Base-by-base conservation (phyloP, 345 rosid species). In the Adansonia digitata region DNA sequence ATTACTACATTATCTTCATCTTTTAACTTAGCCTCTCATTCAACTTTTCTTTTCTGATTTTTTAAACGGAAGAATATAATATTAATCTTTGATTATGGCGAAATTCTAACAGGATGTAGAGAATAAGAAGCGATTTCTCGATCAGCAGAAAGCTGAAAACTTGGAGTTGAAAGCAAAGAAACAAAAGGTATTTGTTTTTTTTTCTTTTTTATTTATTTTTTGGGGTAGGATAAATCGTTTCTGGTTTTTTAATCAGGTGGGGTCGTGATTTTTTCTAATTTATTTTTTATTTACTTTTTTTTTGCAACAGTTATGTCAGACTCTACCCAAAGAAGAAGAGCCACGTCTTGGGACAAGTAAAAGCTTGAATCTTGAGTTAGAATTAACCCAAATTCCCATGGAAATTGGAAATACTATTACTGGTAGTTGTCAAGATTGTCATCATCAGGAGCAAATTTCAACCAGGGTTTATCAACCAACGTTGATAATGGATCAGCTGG, bases 81-180 rank as follows among this genome's bases (percentile, higher is more conserved):
- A 46, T 12, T 53, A 1, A 14, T 43, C 9, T 45, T 22, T 69
- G 10, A 43, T 14, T 56, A 37, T 43, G 22, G 22, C 46, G 45
- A 5, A 40, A 71, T 74, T 60, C 39, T 7, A 63, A 71, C 85
- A 85, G 88, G 82, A 83, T 27, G 27, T 83, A 5, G 71, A 77
- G 64, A 75, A 55, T 1, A 29, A 62, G 42, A 43, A 37, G 66
- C 20, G 27, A 5, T 12, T 70, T 37, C 35, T 26, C 17, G 74
- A 81, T 27, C 17, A 45, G 7, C 52, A 70, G n/a, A 78, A 66
- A 76, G 65, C 63, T 12, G 12, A 48, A 1, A 81, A 81, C 62
- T 31, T 69, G 56, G 49, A 18, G 20, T 67, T 82, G 73, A 69
- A 78, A 74, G 70, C 85, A 18, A 80, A 51, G 43, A 76, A 56